Conservation (phyloP, 257 asterid species). For the Solanum phureja region DNA sequence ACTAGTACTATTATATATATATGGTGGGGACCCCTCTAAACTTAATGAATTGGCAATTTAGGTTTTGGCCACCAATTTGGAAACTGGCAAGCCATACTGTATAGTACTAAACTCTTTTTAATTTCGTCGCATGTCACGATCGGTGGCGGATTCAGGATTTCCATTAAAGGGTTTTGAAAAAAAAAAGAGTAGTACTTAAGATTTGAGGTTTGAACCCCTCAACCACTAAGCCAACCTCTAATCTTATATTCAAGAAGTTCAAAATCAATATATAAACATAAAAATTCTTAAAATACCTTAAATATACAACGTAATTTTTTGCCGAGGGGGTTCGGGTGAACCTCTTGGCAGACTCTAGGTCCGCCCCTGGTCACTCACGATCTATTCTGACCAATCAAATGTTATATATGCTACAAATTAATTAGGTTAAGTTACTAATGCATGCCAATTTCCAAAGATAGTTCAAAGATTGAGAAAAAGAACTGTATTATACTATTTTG, state of each 20-base stretch:
- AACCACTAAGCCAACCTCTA: too few relatives aligned
- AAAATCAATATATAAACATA: too few relatives aligned
- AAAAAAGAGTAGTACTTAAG: too few relatives aligned
- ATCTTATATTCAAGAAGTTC: too few relatives aligned
- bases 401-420: neutral
- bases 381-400: neutral
- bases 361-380: too few relatives aligned
- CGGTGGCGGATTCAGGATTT: neutral
- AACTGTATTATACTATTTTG: neutral
- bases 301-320: too few relatives aligned
- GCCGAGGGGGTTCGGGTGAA: too few relatives aligned
- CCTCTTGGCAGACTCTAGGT: too few relatives aligned
- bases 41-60: neutral
- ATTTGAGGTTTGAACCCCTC: too few relatives aligned
- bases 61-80: slow-evolving; percentile 1
- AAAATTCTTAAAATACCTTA: too few relatives aligned
- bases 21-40: neutral
- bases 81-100: neutral
- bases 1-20: neutral
- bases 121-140: neutral
- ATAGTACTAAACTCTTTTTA: neutral
- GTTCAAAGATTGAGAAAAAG: neutral
- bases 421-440: neutral
- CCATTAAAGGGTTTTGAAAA: too few relatives aligned
- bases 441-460: neutral